Conservation (phyloP, 257 asterid species). For the Nicotiana tabacum region DNA sequence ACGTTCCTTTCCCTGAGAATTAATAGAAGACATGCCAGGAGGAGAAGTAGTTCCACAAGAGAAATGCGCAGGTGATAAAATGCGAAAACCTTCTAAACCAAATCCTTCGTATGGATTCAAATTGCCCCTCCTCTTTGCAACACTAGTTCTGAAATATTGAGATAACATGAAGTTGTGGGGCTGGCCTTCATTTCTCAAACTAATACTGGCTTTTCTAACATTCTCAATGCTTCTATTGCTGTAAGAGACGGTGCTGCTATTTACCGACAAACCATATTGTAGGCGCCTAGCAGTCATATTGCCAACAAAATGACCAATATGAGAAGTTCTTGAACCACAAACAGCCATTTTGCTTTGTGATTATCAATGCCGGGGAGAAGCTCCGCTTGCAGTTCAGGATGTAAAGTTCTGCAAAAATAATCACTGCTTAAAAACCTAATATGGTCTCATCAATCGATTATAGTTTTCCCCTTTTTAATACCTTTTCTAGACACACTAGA, state of each 20-base stretch:
- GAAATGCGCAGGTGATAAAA: background rate
- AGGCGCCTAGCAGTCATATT: conserved; percentile 4
- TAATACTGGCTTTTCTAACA: background rate
- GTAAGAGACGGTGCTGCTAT: background rate
- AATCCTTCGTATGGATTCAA: background rate
- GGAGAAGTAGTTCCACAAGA: background rate
- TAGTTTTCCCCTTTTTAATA: background rate
- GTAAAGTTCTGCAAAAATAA: background rate
- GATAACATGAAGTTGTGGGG: background rate
- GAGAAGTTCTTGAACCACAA: conserved; percentile 1
- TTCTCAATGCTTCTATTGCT: background rate
- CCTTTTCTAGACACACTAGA: background rate
- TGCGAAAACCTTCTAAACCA: background rate
- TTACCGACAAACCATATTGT: background rate
- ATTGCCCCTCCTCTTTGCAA: background rate
- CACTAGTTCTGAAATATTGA: background rate
- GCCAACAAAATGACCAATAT: conserved; percentile 8
- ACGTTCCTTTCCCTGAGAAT: background rate
- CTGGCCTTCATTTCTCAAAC: background rate
- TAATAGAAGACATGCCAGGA: background rate
- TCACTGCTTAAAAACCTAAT: background rate
- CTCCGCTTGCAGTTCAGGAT: background rate
- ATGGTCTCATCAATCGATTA: background rate
- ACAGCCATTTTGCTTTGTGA: background rate
- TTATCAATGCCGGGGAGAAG: background rate